phyloP scores from a whole-genome alignment of 768 basidiomycete species.

The Rhodotorula sphaerocarpa region DNA sequence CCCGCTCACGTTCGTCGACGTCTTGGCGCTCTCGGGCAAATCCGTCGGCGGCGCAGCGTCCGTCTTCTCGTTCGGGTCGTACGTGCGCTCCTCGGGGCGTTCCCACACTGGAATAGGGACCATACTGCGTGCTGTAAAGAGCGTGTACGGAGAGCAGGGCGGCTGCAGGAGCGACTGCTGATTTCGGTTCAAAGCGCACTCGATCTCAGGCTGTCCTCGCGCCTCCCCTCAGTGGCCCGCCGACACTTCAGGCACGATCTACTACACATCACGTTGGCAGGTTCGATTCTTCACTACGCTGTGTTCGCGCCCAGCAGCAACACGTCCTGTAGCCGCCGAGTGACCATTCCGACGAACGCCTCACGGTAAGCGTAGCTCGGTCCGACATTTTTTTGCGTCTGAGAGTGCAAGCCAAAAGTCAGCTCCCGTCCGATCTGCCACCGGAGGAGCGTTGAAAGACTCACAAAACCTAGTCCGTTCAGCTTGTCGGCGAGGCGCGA shows the following conservation, averaged over 20 bases:
- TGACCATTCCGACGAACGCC: constrained; percentile 69
- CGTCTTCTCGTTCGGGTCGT: constrained; percentile 1
- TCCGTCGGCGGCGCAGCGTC: neutral
- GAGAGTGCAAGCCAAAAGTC: neutral
- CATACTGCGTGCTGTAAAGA: neutral
- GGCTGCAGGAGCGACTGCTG: neutral
- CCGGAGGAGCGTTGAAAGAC: too few relatives aligned
- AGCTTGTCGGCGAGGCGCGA: constrained; percentile 50
- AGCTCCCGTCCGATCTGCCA: too few relatives aligned
- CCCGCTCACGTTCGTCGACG: constrained; percentile 17
- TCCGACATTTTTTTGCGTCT: constrained; percentile 47
- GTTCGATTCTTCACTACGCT: too few relatives aligned
- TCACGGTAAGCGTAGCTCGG: constrained; percentile 54
- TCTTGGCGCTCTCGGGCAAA: constrained; percentile 1
- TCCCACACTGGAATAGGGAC: constrained; percentile 31
- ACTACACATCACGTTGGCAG: too few relatives aligned
- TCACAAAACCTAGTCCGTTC: constrained; percentile 51
- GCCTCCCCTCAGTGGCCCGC: too few relatives aligned
- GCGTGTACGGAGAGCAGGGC: too few relatives aligned
- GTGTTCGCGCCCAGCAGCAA: neutral
- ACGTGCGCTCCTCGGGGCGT: constrained; percentile 11
- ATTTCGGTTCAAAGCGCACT: neutral
- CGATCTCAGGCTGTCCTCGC: neutral
- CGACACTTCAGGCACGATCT: too few relatives aligned
- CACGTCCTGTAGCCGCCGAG: constrained; percentile 47